Base-by-base conservation (phyloP, 2,329 filamentous ascomycete genomes). In the Tolypocladium nubicola region DNA sequence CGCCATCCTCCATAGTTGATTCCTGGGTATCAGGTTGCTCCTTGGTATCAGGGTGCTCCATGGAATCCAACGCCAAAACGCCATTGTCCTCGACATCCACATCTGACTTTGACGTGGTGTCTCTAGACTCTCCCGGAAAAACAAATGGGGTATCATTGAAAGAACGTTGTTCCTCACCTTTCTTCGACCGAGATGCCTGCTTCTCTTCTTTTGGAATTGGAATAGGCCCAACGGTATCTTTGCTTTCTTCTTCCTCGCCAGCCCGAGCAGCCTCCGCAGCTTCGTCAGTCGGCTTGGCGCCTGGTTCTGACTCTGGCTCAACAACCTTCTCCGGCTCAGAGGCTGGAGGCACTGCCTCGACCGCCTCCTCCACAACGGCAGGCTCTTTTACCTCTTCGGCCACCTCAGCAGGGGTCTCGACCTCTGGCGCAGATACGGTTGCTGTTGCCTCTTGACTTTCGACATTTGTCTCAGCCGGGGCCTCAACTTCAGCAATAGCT, bases 141-240 rank as follows among this genome's bases (percentile, higher is more conserved):
- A 66, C 66, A 71, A 67, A 64, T 64, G 67, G 68, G 68, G 68
- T 68, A 73, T 74, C 66, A 69, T 68, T 64, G 66, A 70, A 65
- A 67, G 63, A 68, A 70, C 63, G 61, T 59, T 64, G 61, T 64
- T 71, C 68, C 75, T 77, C 71, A 77, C 75, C 75, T 77, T 74
- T 76, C 62, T 69, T 71, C 57, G 65, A 64, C 60, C 62, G 66
- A 55, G 64, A 58, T 53, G 63, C 62, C 56, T 59, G 63, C 61
- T 68, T 72, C 59, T 71, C 70, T 54, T 71, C 69, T 52, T 38
- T 49, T 9, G 53, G 11, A 19, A 64, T 62, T 53, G 69, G 66
- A 58, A 75, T 75, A 33, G 71, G 71, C 35, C 69, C 71, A 59
- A 75, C 65, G 5, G 63, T 69, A 58, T 76, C 73, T 61, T 73